Base-by-base conservation (phyloP, 1,139 yeast species). In the Trichomonascaceae sp. region DNA sequence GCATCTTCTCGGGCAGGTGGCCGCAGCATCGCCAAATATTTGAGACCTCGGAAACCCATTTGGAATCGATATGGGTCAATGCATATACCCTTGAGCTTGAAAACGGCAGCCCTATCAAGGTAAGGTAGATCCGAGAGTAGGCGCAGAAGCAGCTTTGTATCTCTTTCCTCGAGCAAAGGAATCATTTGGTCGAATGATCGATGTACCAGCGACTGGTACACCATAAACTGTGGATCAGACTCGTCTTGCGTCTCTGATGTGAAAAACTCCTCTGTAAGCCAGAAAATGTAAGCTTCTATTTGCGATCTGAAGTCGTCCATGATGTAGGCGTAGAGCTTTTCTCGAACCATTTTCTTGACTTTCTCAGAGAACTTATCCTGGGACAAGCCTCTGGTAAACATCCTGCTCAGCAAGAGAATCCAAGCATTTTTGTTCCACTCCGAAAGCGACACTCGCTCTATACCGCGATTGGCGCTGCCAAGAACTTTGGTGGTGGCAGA, bases 251-350 rank as follows among this genome's bases (percentile, higher is more conserved):
- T 35, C 4, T 36, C 40, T 11, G 6, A 6, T 6, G 23, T 69
- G 54, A 75, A 87, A 93, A 96, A 92, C 55, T 92, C 98, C 56
- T 89, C 98, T 48, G 81, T 87, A 35, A 92, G 62, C 99, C 99
- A 92, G 41, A 80, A 85, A 26, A 87, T 74, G n/a, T 82, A 74
- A 27, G 78, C 60, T 41, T 82, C 93, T 13, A 87, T 67, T 28
- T 89, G 63, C 9, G 64, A 66, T 39, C 80, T 77, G 43, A 87
- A 77, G 48, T 79, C 81, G 14, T 70, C 76, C 48, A 84, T 64
- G 38, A 84, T 77, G 52, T 77, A 80, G 27, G 74, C 74, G 43
- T 79, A 76, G 6, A 92, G 60, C 11, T 84, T 71, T 13, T 69
- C 72, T 43, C 96, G 65, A 13, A 87, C 71, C 2, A 49, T 57